phyloP scores from a whole-genome alignment of 2,329 filamentous ascomycete genomes.

The Talaromyces albobiverticillius region DNA sequence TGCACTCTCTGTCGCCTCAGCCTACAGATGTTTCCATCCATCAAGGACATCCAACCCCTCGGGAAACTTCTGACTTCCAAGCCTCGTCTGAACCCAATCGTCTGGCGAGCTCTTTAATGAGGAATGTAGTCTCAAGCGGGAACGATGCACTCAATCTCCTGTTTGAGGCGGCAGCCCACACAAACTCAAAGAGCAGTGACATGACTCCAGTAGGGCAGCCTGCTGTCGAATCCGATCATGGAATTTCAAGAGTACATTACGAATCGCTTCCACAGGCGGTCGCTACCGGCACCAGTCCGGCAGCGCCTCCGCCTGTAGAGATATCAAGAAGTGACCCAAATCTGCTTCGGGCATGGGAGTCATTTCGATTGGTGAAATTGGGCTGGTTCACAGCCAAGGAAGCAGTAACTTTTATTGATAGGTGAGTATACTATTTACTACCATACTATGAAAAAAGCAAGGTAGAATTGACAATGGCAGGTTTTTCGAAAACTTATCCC shows the following conservation, averaged over 20 bases:
- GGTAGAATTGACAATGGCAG: conserved; percentile 19
- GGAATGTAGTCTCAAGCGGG: conserved; percentile 48
- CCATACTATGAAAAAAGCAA: not conserved
- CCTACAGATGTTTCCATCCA: not conserved
- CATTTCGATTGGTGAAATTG: conserved; percentile 51
- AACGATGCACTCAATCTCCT: conserved; percentile 51
- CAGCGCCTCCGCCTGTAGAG: conserved; percentile 14
- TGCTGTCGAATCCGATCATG: conserved; percentile 2
- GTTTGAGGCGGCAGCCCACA: conserved; percentile 45
- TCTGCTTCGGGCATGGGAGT: conserved; percentile 45
- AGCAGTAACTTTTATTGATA: conserved; percentile 48
- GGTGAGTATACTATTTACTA: conserved; percentile 27
- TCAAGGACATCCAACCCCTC: not conserved
- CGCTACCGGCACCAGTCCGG: conserved; percentile 14
- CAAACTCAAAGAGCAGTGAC: conserved; percentile 21
- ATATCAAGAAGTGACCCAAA: conserved; percentile 22
- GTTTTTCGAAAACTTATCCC: conserved; percentile 48
- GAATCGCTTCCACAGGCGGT: conserved; percentile 5
- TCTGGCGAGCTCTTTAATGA: conserved; percentile 38
- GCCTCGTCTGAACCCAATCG: conserved; percentile 14
- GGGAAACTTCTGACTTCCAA: conserved; percentile 1
- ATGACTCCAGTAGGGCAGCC: conserved; percentile 13
- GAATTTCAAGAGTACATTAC: conserved; percentile 2
- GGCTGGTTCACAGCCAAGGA: conserved; percentile 55
- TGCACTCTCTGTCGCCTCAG: conserved; percentile 14